Evolutionary conservation across 2,329 filamentous ascomycete species (phyloP).

Genomic region (Pestalotiopsis sp.): DNA sequence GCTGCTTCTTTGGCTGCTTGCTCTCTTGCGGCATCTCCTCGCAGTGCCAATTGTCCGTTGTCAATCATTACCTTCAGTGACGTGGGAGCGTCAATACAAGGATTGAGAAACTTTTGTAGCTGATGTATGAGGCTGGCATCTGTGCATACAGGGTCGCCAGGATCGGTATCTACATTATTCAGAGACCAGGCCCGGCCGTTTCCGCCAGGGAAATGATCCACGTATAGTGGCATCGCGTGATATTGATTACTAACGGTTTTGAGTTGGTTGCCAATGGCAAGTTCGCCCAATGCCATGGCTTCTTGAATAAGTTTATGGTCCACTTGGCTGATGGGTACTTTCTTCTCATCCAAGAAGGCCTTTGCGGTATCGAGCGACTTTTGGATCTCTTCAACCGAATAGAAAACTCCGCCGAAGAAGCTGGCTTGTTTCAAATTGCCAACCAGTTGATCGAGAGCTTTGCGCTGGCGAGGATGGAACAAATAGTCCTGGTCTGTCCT

Average conservation of each 20-base stretch:
- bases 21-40: slow-evolving; percentile 38
- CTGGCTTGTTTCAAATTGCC: slow-evolving; percentile 80
- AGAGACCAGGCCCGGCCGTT: slow-evolving; percentile 70
- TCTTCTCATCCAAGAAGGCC: slow-evolving; percentile 66
- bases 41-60: slow-evolving; percentile 42
- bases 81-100: slow-evolving; percentile 42
- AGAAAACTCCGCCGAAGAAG: slow-evolving; percentile 83
- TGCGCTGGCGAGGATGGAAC: slow-evolving; percentile 76
- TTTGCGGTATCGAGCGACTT: slow-evolving; percentile 67
- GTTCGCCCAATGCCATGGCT: slow-evolving; percentile 66
- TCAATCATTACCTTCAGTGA: slow-evolving; percentile 50
- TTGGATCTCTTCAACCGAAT: slow-evolving; percentile 62
- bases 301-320: slow-evolving; percentile 64
- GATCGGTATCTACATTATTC: slow-evolving; percentile 34
- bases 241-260: slow-evolving; percentile 69
- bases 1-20: slow-evolving; percentile 27
- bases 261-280: slow-evolving; percentile 59
- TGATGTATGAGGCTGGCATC: slow-evolving; percentile 50
- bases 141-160: slow-evolving; percentile 11
- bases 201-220: slow-evolving; percentile 66
- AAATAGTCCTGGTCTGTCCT: slow-evolving; percentile 84
- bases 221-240: slow-evolving; percentile 77
- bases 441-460: slow-evolving; percentile 68
- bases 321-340: slow-evolving; percentile 56
- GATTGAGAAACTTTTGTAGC: slow-evolving; percentile 54